A percentile compares a stretch with the other conserved stretches of the same genome.
Conservation (phyloP, 2,329 filamentous ascomycete genomes). For the Diplodia sapinea region DNA sequence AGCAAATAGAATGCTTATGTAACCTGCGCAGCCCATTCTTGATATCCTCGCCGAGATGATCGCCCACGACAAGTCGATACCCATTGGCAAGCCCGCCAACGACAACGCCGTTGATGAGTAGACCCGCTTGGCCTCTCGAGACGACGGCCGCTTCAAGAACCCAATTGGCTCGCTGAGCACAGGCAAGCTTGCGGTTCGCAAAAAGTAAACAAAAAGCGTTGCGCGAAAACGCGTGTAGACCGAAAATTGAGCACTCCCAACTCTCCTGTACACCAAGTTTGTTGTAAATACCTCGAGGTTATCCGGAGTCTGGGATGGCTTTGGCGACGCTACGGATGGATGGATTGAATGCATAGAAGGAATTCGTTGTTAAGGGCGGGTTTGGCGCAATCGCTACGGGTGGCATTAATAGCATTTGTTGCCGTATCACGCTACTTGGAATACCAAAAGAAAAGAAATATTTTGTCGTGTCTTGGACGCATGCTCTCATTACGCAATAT, state of each 20-base stretch:
- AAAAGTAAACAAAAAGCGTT: conserved; percentile 12
- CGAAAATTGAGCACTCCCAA: conserved; percentile 16
- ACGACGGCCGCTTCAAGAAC: background rate
- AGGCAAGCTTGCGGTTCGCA: background rate
- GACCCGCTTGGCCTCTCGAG: conserved; percentile 2
- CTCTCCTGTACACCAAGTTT: conserved; percentile 28
- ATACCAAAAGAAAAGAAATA: conserved; percentile 4
- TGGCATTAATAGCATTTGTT: conserved; percentile 7
- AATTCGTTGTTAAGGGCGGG: conserved; percentile 12
- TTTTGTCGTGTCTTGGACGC: conserved; percentile 23
- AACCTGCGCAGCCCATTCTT: conserved; percentile 73
- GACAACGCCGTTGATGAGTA: conserved; percentile 21
- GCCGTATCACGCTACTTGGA: conserved; percentile 11
- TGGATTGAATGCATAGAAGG: conserved; percentile 27
- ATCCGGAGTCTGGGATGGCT: conserved; percentile 29
- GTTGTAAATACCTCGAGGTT: conserved; percentile 27
- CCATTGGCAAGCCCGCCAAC: conserved; percentile 33
- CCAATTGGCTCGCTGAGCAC: conserved; percentile 1
- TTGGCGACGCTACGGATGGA: conserved; percentile 17
- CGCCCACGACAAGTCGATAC: conserved; percentile 75
- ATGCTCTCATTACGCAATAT: conserved; percentile 32
- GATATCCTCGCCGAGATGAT: conserved; percentile 99
- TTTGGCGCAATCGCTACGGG: conserved; percentile 7
- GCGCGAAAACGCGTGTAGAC: background rate
- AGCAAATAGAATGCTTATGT: conserved; percentile 31